Conservation (phyloP, 2,329 filamentous ascomycete species). For the Exophiala mesophila region DNA sequence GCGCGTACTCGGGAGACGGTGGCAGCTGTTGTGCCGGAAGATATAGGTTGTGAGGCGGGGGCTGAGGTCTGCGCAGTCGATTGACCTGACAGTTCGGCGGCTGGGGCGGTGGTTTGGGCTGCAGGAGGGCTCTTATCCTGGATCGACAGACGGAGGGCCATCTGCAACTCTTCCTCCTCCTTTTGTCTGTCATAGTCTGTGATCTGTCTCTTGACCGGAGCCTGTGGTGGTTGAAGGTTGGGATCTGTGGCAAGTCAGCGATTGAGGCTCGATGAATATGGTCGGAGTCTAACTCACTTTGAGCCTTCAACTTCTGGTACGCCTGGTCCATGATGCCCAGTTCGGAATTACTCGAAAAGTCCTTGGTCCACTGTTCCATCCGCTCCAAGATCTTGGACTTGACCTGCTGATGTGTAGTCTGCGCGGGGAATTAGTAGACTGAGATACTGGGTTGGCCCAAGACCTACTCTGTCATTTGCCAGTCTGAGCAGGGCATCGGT, state of each 20-base stretch:
- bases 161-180: slow-evolving; percentile 95
- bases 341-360: slow-evolving; percentile 85
- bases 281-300: slow-evolving; percentile 55
- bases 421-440: slow-evolving; percentile 5
- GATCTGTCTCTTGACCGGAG: slow-evolving; percentile 86
- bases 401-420: slow-evolving; percentile 91
- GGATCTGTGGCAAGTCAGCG: slow-evolving; percentile 56
- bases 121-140: slow-evolving; percentile 65
- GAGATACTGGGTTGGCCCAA: neutral
- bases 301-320: slow-evolving; percentile 76
- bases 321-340: slow-evolving; percentile 97
- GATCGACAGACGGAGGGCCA: slow-evolving; percentile 86
- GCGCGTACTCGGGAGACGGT: slow-evolving; percentile 93
- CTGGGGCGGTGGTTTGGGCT: slow-evolving; percentile 36
- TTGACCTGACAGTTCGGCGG: slow-evolving; percentile 35
- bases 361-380: slow-evolving; percentile 93
- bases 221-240: slow-evolving; percentile 82
- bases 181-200: slow-evolving; percentile 86
- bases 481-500: slow-evolving; percentile 89
- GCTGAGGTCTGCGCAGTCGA: slow-evolving; percentile 33
- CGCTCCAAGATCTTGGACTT: slow-evolving; percentile 95
- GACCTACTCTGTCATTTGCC: slow-evolving; percentile 68
- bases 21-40: slow-evolving; percentile 85
- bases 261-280: neutral
- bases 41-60: slow-evolving; percentile 53